Conservation (phyloP, 2,329 filamentous ascomycete species). For the Aspergillus terreus region DNA sequence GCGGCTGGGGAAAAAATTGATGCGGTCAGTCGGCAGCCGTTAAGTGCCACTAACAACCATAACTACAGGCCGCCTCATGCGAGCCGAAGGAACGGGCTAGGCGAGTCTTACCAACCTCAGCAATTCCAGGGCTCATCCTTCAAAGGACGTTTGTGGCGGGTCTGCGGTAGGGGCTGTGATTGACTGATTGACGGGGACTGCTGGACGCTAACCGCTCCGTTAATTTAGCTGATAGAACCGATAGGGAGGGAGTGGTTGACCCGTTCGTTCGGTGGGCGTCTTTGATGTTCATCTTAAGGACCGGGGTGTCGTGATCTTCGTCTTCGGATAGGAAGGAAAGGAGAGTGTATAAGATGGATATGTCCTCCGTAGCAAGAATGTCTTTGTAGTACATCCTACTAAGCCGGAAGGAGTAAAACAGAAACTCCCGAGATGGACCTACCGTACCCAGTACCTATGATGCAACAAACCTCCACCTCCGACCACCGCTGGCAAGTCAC, state of each 20-base stretch:
- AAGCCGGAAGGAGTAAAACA: neutral
- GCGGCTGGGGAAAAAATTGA: neutral
- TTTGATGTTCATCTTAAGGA: no score
- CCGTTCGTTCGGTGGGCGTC: no score
- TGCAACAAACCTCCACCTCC: no score
- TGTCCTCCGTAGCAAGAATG: no score
- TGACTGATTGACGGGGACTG: neutral
- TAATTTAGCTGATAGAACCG: neutral
- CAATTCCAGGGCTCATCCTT: conserved; percentile 3
- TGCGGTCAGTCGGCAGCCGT: conserved; percentile 10
- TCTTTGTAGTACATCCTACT: no score
- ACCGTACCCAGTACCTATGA: no score
- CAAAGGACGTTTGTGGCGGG: conserved; percentile 1
- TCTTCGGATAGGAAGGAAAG: no score
- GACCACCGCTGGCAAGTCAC: no score
- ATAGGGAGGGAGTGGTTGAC: neutral
- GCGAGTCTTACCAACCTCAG: conserved; percentile 3
- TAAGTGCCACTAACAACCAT: conserved; percentile 7
- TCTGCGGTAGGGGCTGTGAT: neutral
- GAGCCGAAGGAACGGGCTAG: neutral
- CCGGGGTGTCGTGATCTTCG: no score
- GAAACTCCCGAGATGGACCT: neutral
- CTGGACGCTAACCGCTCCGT: neutral
- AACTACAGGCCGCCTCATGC: neutral
- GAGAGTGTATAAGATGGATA: no score